A percentile compares a stretch with the other conserved stretches of the same genome.
Evolutionary conservation across 257 asterid species (phyloP).

Genomic region (Solanum etuberosum): DNA sequence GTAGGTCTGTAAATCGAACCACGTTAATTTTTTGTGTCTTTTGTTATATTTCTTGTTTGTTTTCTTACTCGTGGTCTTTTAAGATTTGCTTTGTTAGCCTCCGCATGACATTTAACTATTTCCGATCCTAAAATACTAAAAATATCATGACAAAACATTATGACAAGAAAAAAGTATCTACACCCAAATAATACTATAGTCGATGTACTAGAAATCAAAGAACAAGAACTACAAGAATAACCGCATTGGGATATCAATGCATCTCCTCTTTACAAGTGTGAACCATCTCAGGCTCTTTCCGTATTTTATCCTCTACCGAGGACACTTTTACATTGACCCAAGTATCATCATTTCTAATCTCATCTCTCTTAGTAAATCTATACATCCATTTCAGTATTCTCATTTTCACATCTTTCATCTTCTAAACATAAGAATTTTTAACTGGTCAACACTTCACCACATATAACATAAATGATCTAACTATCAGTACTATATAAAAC

Average conservation of each 20-base stretch:
- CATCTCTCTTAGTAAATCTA: not conserved
- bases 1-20: no score
- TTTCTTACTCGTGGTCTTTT: not conserved
- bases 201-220: no score
- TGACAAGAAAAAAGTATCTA: no score
- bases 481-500: no score
- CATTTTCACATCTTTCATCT: not conserved
- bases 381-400: not conserved
- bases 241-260: not conserved
- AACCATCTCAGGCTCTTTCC: no score
- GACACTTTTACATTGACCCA: not conserved
- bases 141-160: not conserved
- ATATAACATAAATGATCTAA: not conserved
- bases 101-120: not conserved
- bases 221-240: not conserved
- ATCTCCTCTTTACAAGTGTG: no score
- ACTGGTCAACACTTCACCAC: not conserved
- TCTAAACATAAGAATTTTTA: no score
- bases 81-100: no score
- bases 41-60: no score
- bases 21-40: not conserved
- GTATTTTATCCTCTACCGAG: no score
- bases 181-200: not conserved
- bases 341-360: no score
- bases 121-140: no score